Evolutionary conservation across 305 asterid genomes (phyloP), one percentile per base, ranked within the genome.

Genomic region (Lippia alba): DNA sequence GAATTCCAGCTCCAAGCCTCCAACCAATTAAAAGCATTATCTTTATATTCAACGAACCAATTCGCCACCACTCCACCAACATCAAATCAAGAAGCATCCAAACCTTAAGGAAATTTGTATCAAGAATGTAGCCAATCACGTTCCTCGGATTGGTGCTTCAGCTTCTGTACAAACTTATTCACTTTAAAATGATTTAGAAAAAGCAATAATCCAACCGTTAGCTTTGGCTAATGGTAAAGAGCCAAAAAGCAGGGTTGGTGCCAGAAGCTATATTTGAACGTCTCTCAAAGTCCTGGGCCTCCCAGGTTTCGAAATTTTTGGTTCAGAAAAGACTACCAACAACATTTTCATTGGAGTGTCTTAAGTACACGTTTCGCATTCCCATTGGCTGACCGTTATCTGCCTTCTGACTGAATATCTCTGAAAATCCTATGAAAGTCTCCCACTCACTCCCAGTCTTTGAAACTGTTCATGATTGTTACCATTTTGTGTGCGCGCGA

Each of bases 311-410:
- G 12, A 48, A 34, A 16, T 0, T 39, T 24, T 15, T 4, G 6
- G 58, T 51, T 16, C 44, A 15, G 61, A 62, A 55, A 33, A 44
- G 14, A 46, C 39, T 41, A 17, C 14, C 64, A 61, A 41, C 67
- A 56, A 24, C 30, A 15, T 24, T 24, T 56, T 69, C 41, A 10
- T 55, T 39, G 60, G 74, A 71, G 73, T 76, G 63, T 57, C 69
- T 67, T 33, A 56, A 6, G 33, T 8, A 11, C 58, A 36, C 17
- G 73, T 57, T 83, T 83, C 84, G 70, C 48, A 0, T 44, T 58
- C 33, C 69, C 53, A 78, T 83, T 80, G 88, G 88, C 48, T 44
- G 33, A 57, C 64, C 9, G 44, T n/a, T 24, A 63, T 56, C 53
- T 71, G 34, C 34, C 15, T 62, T 24, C 79, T 76, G 75, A 60